A percentile compares a stretch with the other conserved stretches of the same genome.
phyloP scores from a whole-genome alignment of 495 filamentous ascomycete genomes.

The Lasiosphaeria hispida region DNA sequence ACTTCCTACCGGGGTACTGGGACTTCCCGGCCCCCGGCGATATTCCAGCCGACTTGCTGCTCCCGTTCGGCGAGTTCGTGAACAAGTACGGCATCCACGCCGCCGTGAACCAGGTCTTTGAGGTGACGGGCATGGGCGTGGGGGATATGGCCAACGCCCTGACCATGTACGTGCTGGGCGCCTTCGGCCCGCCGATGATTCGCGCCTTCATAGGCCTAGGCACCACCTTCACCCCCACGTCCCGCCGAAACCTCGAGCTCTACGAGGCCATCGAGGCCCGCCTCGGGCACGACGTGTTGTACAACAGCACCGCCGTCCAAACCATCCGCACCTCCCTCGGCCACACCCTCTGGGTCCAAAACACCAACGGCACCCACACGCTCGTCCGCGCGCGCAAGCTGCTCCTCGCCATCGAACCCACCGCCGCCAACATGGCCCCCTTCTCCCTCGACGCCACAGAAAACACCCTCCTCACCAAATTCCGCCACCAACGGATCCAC shows the following conservation, averaged over 20 bases:
- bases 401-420: conserved; percentile 42
- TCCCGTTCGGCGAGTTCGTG: conserved; percentile 47
- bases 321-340: conserved; percentile 28
- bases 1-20: conserved; percentile 39
- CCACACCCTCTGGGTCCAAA: conserved; percentile 36
- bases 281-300: conserved; percentile 37
- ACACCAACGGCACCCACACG: conserved; percentile 25
- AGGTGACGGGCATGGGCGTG: conserved; percentile 42
- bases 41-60: conserved; percentile 48
- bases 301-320: conserved; percentile 33
- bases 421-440: conserved; percentile 29
- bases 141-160: conserved; percentile 33
- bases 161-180: conserved; percentile 41
- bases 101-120: conserved; percentile 32
- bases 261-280: conserved; percentile 37
- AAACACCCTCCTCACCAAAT: conserved; percentile 30
- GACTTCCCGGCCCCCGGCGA: conserved; percentile 36
- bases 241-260: conserved; percentile 41
- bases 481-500: conserved; percentile 32
- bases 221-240: conserved; percentile 28
- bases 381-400: conserved; percentile 36
- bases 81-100: conserved; percentile 33
- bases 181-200: conserved; percentile 41
- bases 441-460: conserved; percentile 37
- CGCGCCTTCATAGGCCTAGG: conserved; percentile 31